Percentiles rank a stretch among this genome's conserved stretches.
These are phyloP conservation scores for Hirsutella thompsonii DNA, from an alignment of 2,329 filamentous ascomycete genomes.

Conservation along the genomic window DNA sequence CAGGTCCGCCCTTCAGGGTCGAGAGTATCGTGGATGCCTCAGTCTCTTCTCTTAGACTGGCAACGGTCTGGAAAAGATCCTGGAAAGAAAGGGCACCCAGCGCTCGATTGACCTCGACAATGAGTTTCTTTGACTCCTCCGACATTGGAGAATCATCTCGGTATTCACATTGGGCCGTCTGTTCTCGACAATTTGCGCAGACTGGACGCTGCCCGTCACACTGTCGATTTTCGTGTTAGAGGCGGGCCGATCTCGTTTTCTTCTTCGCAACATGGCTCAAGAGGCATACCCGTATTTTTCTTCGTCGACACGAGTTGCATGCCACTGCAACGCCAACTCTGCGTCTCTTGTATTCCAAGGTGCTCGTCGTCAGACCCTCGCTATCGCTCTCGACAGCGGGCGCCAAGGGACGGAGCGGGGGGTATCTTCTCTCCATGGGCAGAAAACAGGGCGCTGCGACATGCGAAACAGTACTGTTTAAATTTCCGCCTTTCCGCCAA, in stretches of 20 bases:
- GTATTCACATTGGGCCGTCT: slow-evolving; percentile 7
- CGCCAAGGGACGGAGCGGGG: background rate
- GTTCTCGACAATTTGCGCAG: slow-evolving; percentile 9
- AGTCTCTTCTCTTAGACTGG: slow-evolving; percentile 8
- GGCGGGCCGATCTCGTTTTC: too few species aligned
- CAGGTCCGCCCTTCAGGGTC: slow-evolving; percentile 5
- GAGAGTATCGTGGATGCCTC: slow-evolving; percentile 11
- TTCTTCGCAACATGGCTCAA: background rate
- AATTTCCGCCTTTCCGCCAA: too few species aligned
- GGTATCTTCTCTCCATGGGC: background rate
- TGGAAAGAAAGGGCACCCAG: slow-evolving; percentile 9
- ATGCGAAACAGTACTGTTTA: background rate
- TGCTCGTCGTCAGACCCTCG: background rate
- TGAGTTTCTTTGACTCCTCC: slow-evolving; percentile 3
- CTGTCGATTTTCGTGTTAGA: background rate
- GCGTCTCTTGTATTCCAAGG: slow-evolving; percentile 7
- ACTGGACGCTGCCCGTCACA: slow-evolving; percentile 9
- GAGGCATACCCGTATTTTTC: slow-evolving; percentile 10
- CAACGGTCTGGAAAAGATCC: slow-evolving; percentile 9
- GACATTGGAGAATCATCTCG: slow-evolving; percentile 6
- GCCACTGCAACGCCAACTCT: slow-evolving; percentile 12
- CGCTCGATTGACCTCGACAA: slow-evolving; percentile 12
- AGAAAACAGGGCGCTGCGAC: background rate
- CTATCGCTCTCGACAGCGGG: background rate
- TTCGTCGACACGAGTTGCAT: slow-evolving; percentile 11